A percentile compares a stretch with the other conserved stretches of the same genome.
Conservation (phyloP, 768 basidiomycete genomes). For the Lyophyllum decastes region DNA sequence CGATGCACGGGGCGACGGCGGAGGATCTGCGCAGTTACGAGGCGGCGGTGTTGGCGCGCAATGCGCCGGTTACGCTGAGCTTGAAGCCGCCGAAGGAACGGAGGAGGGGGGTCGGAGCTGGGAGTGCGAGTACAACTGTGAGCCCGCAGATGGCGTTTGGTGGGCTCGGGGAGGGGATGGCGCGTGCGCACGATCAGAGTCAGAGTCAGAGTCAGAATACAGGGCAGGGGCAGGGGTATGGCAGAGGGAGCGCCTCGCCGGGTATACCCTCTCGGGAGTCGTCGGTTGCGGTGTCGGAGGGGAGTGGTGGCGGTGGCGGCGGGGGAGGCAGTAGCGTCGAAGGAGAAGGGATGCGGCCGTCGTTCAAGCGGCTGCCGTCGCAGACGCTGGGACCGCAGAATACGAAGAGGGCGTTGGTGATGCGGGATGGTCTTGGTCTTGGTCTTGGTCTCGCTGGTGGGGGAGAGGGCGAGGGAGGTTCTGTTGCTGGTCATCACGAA, state of each 20-base stretch:
- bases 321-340: neutral
- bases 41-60: constrained; percentile 64
- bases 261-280: constrained; percentile 27
- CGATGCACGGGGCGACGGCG: constrained; percentile 33
- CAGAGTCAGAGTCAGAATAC: constrained; percentile 1
- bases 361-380: constrained; percentile 74
- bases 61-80: constrained; percentile 39
- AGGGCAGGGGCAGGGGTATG: no score
- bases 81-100: constrained; percentile 38
- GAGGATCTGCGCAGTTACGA: constrained; percentile 76
- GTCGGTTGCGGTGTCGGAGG: constrained; percentile 35
- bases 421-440: no score
- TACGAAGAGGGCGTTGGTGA: constrained; percentile 52
- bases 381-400: constrained; percentile 67
- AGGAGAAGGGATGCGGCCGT: constrained; percentile 43
- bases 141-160: neutral
- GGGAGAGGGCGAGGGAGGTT: constrained; percentile 22
- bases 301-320: neutral
- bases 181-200: constrained; percentile 3
- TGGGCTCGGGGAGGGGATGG: neutral
- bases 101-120: constrained; percentile 25
- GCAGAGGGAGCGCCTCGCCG: neutral
- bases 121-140: neutral
- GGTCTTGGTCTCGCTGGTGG: no score
- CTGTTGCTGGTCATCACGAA: no score